A percentile compares a stretch with the other conserved stretches of the same genome.
These are phyloP conservation scores for Leishmania turanica DNA, from an alignment of 208 protist species.

Conservation along the genomic window DNA sequence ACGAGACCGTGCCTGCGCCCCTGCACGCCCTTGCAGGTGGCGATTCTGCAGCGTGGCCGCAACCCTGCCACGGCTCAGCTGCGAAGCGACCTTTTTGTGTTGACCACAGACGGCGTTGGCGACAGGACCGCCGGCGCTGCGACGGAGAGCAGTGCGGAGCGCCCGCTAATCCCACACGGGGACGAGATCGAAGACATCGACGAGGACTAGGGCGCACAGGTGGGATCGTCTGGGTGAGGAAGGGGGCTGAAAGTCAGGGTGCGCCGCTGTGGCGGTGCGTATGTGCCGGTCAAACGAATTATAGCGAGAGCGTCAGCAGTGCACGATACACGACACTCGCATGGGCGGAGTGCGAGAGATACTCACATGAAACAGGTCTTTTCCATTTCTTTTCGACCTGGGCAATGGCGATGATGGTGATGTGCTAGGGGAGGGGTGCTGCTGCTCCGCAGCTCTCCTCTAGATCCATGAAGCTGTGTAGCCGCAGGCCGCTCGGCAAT, in stretches of 20 bases:
- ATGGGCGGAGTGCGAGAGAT: background rate
- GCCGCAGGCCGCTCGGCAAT: background rate
- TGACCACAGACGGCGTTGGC: background rate
- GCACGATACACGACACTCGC: background rate
- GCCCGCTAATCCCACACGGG: slow-evolving; percentile 24
- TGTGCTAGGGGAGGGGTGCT: background rate
- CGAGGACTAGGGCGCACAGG: background rate
- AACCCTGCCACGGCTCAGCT: slow-evolving; percentile 13
- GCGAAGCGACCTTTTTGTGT: slow-evolving; percentile 10
- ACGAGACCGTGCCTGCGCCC: background rate
- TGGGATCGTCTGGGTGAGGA: background rate
- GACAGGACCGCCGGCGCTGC: background rate
- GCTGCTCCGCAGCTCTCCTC: background rate
- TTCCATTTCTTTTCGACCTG: background rate
- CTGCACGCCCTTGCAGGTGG: slow-evolving; percentile 29
- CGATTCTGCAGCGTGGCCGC: slow-evolving; percentile 25
- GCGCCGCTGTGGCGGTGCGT: background rate
- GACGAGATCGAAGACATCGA: slow-evolving; percentile 29
- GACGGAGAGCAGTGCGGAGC: background rate
- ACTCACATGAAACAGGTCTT: background rate
- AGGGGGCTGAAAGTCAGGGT: background rate
- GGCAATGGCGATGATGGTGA: too few species aligned
- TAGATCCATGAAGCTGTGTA: background rate
- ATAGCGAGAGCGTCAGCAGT: background rate
- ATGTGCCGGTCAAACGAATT: background rate